phyloP scores from a whole-genome alignment of 176 grass and related monocot species.

The Aegilops umbellulata region DNA sequence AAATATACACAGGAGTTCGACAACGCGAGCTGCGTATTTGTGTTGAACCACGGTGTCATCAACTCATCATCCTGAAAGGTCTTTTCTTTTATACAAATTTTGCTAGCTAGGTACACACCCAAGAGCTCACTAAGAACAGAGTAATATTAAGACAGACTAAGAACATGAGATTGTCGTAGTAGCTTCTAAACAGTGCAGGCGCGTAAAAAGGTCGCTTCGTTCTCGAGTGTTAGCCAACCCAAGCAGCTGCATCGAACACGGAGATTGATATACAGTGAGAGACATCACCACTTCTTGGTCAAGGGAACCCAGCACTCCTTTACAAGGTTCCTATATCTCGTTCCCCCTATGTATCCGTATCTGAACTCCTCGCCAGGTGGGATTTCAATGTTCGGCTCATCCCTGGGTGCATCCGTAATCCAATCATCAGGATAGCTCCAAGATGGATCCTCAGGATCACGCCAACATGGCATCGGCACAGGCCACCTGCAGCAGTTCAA shows the following conservation, averaged over 20 bases:
- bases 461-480: background rate
- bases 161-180: no score
- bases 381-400: background rate
- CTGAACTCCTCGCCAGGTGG: background rate
- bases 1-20: no score
- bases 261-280: background rate
- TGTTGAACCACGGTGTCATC: no score
- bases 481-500: background rate
- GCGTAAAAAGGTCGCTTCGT: background rate
- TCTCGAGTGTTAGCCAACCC: no score
- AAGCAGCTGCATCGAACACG: background rate
- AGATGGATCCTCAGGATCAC: background rate
- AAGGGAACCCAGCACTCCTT: background rate
- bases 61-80: no score
- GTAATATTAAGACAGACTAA: no score
- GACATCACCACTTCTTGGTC: background rate
- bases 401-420: background rate
- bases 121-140: no score
- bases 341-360: background rate
- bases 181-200: background rate
- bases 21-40: no score
- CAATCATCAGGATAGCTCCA: background rate
- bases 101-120: no score
- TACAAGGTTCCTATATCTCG: background rate
- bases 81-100: no score